Evolutionary conservation across 345 rosid genomes (phyloP), one percentile per base, ranked within the genome.

Genomic region (Boechera divaricarpa): DNA sequence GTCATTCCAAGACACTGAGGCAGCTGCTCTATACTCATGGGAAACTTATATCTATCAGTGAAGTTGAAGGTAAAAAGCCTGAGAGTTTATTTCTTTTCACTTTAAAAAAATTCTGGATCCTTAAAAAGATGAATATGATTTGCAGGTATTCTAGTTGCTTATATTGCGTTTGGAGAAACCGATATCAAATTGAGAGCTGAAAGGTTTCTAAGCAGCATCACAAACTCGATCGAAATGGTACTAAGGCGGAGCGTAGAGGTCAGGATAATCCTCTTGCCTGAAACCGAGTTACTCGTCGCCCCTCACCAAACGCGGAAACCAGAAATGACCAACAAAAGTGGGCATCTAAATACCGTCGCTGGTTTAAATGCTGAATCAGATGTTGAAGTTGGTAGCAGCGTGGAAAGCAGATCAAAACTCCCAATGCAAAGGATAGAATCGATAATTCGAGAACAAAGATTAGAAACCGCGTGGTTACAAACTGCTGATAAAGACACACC

Each of bases 381-480:
- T 51, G 64, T 45, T 8, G 87, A 81, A 67, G 58, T 51, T 67
- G 64, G 81, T 70, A 80, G 60, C 55, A 78, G 78, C 49, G 80
- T 75, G 74, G 90, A 86, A 70, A 72, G 80, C 69, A 83, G 72
- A 75, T 81, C 75, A 73, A 90, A 83, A 69, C 67, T 86, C 55
- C 98, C 97, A 8, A 88, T 83, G 94, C 98, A 88, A 81, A 87
- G 98, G 79, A 85, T 91, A 78, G 99, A 95, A 86, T 90, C 98
- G 29, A 95, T 95, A 39, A 95, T 95, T 77, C 85, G 89, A 28
- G 99, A 95, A 81, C 99, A 95, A 81, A 86, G 88, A 78, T 82
- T 95, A 77, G 98, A 95, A 83, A 92, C 93, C 33, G 99, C 99
- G 12, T 95, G 98, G 99, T 81, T 95, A 82, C 99, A 95, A 77